phyloP scores from a whole-genome alignment of 306 rosid species.

The Cicer judaicum region DNA sequence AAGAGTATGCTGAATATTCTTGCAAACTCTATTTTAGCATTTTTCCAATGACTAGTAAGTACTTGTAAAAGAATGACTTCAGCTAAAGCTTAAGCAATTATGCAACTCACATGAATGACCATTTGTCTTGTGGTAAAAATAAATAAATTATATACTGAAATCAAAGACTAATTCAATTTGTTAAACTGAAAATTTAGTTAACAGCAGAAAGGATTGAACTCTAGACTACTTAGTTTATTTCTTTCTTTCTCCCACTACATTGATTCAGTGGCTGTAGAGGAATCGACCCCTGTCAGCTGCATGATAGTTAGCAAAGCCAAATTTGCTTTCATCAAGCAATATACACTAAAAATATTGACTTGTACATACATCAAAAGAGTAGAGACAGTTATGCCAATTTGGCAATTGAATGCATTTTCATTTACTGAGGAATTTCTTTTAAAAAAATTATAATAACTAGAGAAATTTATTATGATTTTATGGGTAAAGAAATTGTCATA shows the following conservation, averaged over 20 bases:
- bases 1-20: conserved; percentile 3
- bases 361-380: conserved; percentile 9
- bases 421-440: conserved; percentile 1
- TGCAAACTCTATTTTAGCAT: not conserved
- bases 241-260: not conserved
- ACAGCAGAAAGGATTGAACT: conserved; percentile 15
- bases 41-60: conserved; percentile 27
- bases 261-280: conserved; percentile 16
- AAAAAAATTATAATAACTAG: not conserved
- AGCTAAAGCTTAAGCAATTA: conserved; percentile 23
- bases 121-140: conserved; percentile 6
- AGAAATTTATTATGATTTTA: conserved; percentile 4
- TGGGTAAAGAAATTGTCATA: conserved; percentile 7
- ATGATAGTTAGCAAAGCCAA: conserved; percentile 13
- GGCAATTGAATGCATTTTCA: conserved; percentile 18
- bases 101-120: not conserved
- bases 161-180: not conserved
- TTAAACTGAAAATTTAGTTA: conserved; percentile 17
- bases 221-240: conserved; percentile 18
- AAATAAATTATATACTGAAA: conserved; percentile 18
- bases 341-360: not conserved
- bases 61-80: conserved; percentile 4
- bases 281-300: conserved; percentile 7
- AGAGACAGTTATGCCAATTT: conserved; percentile 21
- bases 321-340: not conserved